Percentiles rank a stretch among this genome's conserved stretches.
Evolutionary conservation across 2,329 filamentous ascomycete genomes (phyloP).

Genomic region (Plenodomus lindquistii): DNA sequence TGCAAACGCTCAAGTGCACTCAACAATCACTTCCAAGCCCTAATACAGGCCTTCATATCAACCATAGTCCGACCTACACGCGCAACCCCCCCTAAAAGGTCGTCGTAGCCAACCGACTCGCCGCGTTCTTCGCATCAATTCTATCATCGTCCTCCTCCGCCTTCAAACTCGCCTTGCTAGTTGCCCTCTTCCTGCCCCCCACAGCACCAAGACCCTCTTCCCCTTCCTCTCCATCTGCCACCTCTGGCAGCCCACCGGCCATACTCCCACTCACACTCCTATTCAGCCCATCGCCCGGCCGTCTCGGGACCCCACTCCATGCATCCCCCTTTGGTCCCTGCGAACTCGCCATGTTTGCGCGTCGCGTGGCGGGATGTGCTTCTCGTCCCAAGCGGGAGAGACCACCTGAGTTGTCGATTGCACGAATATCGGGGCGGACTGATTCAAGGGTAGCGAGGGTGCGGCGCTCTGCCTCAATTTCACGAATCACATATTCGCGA

Average conservation of each 20-base stretch:
- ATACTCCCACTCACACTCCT: conserved; percentile 77
- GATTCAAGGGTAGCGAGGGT: conserved; percentile 91
- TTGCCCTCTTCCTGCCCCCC: conserved; percentile 54
- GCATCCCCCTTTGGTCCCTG: conserved; percentile 98
- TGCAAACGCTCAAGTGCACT: no score
- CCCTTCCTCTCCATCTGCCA: conserved; percentile 58
- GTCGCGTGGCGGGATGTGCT: conserved; percentile 73
- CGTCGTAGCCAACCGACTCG: conserved; percentile 88
- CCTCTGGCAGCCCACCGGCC: conserved; percentile 61
- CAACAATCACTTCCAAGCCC: no score
- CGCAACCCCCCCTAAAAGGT: conserved; percentile 67
- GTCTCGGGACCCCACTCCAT: conserved; percentile 91
- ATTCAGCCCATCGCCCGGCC: conserved; percentile 72
- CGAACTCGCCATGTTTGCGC: conserved; percentile 78
- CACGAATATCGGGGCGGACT: conserved; percentile 87
- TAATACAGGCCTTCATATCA: no score
- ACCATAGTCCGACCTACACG: conserved; percentile 2
- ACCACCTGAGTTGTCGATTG: conserved; percentile 88
- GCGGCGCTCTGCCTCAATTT: conserved; percentile 93
- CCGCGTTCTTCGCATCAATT: conserved; percentile 93
- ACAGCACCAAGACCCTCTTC: conserved; percentile 50
- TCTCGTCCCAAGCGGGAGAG: conserved; percentile 89
- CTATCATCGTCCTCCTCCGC: conserved; percentile 89
- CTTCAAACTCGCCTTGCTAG: conserved; percentile 58
- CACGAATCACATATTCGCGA: conserved; percentile 87